Base-by-base conservation (phyloP, 2,329 filamentous ascomycete genomes). In the Zymoseptoria passerinii region DNA sequence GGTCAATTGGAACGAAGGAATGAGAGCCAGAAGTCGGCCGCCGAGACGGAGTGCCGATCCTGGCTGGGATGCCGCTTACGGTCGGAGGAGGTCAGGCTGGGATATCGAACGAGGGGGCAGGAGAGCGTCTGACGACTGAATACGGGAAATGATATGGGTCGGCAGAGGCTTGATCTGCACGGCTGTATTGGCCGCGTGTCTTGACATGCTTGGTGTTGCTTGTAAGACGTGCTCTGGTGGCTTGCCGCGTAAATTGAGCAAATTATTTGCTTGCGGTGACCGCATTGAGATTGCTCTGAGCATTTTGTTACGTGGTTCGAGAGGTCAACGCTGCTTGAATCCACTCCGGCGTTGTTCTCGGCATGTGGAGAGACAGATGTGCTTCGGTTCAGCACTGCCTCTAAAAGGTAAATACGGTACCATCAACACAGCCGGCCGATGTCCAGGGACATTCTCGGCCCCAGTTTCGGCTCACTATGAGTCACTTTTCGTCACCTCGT, bases 1-100 rank as follows among this genome's bases (percentile, higher is more conserved):
- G 4, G 53, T 61, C 10, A 58, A 58, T 28, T 57, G 56, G 53
- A 56, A 63, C 3, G 35, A 44, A 49, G 56, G 4, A 60, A 60
- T 49, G 35, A 48, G 20, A 52, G 58, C 51, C 13, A 44, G 35
- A 6, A 58, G 58, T 40, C 58, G 58, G 19, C 54, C 50, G 8
- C 51, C 53, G 20, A 57, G 54, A 27, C 50, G 54, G 50, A 62
- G 58, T 50, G 60, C 23, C 9, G 29, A 54, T 48, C 19, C 48
- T 10, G 20, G 29, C 23, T 55, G 53, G 53, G 27, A 23, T 27
- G 53, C 20, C 7, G 53, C 27, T 4, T 50, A 50, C 18, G 28
- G 40, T 19, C 48, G 53, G 18, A 50, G 44, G 20, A 35, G 53
- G 9, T 6, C 18, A 6, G 23, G 28, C 16, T 55, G 53, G 53